Evolutionary conservation across 2,329 filamentous ascomycete species (phyloP), one percentile per base, ranked within the genome.

Genomic region (Ilyonectria destructans): DNA sequence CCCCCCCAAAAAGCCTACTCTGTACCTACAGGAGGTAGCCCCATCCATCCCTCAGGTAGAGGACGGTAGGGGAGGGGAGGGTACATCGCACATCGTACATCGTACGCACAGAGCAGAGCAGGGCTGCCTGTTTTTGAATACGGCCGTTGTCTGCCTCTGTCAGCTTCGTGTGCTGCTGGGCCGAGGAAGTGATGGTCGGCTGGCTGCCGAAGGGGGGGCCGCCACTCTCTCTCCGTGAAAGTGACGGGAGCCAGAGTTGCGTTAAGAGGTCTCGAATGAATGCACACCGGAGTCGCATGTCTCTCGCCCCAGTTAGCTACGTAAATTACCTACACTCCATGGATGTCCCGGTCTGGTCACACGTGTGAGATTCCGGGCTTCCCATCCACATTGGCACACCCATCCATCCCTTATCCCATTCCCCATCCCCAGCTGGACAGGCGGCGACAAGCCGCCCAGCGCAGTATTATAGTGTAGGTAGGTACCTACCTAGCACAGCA

Each of bases 331-430:
- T 33, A 43, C 48, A 17, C 49, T 29, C 40, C 35, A 21, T 67
- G 59, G 59, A 62, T 49, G 48, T 26, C 64, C 64, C 43, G 46
- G 65, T 23, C 37, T 43, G 49, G 59, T 67, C 63, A 64, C 67
- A 67, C 63, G 63, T 67, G 67, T 57, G 62, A 69, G 62, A 21
- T 58, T 66, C 59, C 63, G 40, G 58, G 67, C 55, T 59, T 63
- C 65, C 54, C 29, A 67, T 59, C 40, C 55, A 58, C 29, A 49
- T 35, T 37, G 37, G 15, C 49, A 48, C 49, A 55, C 23, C 45
- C 49, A 55, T 33, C 45, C 49, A 33, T 58, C 55, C 56, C 43
- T 63, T 55, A 35, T 26, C 23, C 35, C 21, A 56, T 56, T 26
- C 33, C 17, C 37, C 23, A 31, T 57, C 55, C 37, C 29, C 51